Percentiles rank a stretch among this genome's conserved stretches.
These are phyloP conservation scores for Radiomyces spectabilis DNA, from an alignment of 192 early-diverging fungal species.

Conservation along the genomic window DNA sequence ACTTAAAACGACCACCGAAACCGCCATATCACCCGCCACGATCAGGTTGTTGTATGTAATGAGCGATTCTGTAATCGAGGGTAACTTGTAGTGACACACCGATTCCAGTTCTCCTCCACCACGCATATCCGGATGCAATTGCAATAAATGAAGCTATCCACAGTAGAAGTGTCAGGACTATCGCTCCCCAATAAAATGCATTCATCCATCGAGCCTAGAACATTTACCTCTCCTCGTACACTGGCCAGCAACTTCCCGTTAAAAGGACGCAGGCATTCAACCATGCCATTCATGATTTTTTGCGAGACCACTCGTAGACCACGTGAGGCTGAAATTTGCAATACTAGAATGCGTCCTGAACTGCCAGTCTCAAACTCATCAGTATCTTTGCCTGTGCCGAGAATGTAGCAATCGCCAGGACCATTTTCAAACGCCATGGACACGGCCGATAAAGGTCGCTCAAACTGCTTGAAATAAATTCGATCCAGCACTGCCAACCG, in stretches of 20 bases:
- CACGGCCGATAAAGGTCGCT: slow-evolving; percentile 24
- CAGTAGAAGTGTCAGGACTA: no score
- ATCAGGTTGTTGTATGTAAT: slow-evolving; percentile 60
- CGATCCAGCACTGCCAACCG: slow-evolving; percentile 30
- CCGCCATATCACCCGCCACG: slow-evolving; percentile 76
- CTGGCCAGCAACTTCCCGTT: slow-evolving; percentile 63
- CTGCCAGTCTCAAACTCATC: slow-evolving; percentile 56
- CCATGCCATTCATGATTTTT: slow-evolving; percentile 50
- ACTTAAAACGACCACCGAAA: slow-evolving; percentile 59
- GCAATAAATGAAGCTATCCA: slow-evolving; percentile 11
- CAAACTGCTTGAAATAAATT: slow-evolving; percentile 36
- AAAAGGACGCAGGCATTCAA: slow-evolving; percentile 53
- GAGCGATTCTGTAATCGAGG: slow-evolving; percentile 53
- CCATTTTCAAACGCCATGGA: slow-evolving; percentile 39
- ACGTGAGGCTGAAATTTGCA: slow-evolving; percentile 37
- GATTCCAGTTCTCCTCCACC: slow-evolving; percentile 1
- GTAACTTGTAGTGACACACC: slow-evolving; percentile 31
- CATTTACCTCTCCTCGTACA: slow-evolving; percentile 47
- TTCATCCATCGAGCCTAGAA: not conserved
- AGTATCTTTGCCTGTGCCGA: slow-evolving; percentile 61
- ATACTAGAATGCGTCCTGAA: slow-evolving; percentile 69
- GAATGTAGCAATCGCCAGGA: slow-evolving; percentile 48
- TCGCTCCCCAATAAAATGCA: not conserved
- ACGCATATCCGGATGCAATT: slow-evolving; percentile 8
- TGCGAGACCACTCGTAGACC: slow-evolving; percentile 44